Conservation (phyloP, 768 basidiomycete species). For the Arthromyces matolae region DNA sequence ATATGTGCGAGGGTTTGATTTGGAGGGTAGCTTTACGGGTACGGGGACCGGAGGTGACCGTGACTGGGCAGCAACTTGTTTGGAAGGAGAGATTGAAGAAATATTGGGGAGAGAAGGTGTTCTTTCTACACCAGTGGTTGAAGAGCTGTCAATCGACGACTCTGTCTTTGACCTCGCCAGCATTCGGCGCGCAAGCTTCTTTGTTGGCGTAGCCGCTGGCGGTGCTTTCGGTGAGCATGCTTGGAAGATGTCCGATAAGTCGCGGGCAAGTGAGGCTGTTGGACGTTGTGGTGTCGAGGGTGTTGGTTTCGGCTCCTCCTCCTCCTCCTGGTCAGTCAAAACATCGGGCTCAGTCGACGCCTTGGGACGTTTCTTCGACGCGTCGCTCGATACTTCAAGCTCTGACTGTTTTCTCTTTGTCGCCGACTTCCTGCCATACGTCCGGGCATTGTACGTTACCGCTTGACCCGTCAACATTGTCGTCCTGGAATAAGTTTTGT, state of each 20-base stretch:
- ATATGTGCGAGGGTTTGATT: constrained; percentile 55
- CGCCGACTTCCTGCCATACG: constrained; percentile 32
- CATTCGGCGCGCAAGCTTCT: constrained; percentile 69
- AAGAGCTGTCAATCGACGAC: constrained; percentile 38
- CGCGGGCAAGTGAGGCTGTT: constrained; percentile 29
- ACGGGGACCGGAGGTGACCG: constrained; percentile 25
- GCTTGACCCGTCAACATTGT: constrained; percentile 12
- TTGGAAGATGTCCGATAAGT: constrained; percentile 46
- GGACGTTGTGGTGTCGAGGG: constrained; percentile 18
- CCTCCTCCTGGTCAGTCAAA: constrained; percentile 7
- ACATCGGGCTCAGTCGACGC: constrained; percentile 15
- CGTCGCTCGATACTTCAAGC: not conserved
- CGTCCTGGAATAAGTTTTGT: constrained; percentile 1
- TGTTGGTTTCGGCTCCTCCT: too few relatives aligned
- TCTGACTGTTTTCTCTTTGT: constrained; percentile 25
- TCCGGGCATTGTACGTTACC: constrained; percentile 27
- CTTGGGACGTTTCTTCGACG: constrained; percentile 25
- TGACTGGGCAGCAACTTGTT: constrained; percentile 14
- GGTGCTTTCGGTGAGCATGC: constrained; percentile 26
- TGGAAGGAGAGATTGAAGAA: constrained; percentile 25
- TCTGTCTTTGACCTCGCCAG: constrained; percentile 66
- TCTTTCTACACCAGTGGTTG: constrained; percentile 21
- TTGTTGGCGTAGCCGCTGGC: constrained; percentile 32
- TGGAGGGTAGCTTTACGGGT: constrained; percentile 24
- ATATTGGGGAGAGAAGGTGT: constrained; percentile 37